These are phyloP conservation scores for Colletotrichum lindemuthianum DNA, from an alignment of 2,329 filamentous ascomycete genomes.

Conservation along the genomic window DNA sequence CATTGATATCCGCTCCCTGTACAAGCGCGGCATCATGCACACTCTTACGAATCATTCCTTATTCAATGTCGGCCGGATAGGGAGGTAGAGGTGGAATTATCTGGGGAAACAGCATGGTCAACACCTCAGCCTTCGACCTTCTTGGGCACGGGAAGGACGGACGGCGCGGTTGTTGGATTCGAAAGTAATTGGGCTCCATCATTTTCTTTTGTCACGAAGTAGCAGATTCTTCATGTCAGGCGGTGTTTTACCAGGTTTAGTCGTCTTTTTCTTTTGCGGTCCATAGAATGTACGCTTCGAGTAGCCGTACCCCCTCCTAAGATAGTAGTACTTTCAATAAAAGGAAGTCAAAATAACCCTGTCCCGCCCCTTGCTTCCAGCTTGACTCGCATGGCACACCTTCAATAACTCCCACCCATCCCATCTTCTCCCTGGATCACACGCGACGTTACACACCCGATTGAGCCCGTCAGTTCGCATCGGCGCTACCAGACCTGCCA, in stretches of 20 bases:
- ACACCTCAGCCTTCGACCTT: no score
- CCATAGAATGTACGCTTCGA: conserved; percentile 33
- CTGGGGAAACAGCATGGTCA: conserved; percentile 7
- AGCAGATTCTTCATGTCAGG: conserved; percentile 30
- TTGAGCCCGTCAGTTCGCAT: conserved; percentile 11
- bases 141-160: no score
- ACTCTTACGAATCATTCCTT: conserved; percentile 33
- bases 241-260: conserved; percentile 28
- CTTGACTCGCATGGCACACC: not conserved
- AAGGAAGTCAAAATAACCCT: conserved; percentile 22
- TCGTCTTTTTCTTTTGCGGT: conserved; percentile 22
- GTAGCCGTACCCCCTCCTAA: conserved; percentile 24
- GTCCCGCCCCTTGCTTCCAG: not conserved
- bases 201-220: conserved; percentile 25
- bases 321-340: conserved; percentile 31
- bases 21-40: conserved; percentile 28
- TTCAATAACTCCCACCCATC: not conserved
- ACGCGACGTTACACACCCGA: not conserved
- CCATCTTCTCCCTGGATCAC: not conserved
- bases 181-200: conserved; percentile 26
- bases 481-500: not conserved
- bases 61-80: conserved; percentile 2
- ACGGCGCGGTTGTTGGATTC: no score
- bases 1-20: conserved; percentile 36
- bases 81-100: conserved; percentile 8